These are phyloP conservation scores for Fabrea salina DNA, from an alignment of 169 alveolate genomes.

Conservation along the genomic window DNA sequence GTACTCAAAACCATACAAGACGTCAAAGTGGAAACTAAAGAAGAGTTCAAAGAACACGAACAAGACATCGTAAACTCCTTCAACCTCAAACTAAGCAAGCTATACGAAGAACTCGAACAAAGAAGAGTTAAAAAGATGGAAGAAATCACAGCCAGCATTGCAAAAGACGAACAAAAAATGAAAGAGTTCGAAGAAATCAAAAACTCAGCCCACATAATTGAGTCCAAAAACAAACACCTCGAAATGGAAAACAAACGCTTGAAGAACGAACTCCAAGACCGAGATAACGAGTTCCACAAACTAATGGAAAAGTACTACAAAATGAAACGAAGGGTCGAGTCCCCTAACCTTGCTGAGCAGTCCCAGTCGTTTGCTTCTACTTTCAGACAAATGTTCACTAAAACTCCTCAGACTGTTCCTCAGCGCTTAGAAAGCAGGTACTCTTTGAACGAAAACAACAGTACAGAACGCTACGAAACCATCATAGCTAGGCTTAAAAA, in stretches of 20 bases:
- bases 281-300: neutral
- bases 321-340: neutral
- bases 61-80: neutral
- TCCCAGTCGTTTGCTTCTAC: too few species aligned
- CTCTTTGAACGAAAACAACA: too few species aligned
- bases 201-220: neutral
- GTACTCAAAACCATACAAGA: neutral
- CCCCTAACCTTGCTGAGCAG: too few species aligned
- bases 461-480: too few species aligned
- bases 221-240: neutral
- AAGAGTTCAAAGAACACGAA: neutral
- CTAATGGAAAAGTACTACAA: neutral
- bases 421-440: too few species aligned
- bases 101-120: neutral
- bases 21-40: neutral
- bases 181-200: neutral
- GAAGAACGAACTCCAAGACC: neutral
- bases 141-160: neutral
- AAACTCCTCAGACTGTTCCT: too few species aligned
- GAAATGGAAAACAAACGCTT: neutral
- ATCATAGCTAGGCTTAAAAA: constrained; percentile 2
- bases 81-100: neutral
- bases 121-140: neutral
- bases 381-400: too few species aligned
- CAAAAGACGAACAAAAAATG: neutral